A percentile compares a stretch with the other conserved stretches of the same genome.
phyloP scores from a whole-genome alignment of 2,329 filamentous ascomycete genomes.

The Fusarium mundagurra region DNA sequence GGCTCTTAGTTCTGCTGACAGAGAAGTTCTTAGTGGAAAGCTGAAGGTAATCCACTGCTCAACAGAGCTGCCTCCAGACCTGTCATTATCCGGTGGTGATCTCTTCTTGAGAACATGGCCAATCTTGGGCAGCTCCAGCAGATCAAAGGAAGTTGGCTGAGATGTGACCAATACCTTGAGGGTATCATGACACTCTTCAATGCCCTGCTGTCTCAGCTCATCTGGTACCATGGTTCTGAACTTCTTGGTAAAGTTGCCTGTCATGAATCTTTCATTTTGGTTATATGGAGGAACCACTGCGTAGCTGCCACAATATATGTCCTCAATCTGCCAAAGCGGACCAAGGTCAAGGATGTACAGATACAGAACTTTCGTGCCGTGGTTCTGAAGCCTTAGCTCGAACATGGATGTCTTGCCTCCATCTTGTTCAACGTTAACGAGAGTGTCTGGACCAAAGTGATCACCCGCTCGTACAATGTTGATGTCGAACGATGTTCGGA shows the following conservation, averaged over 20 bases:
- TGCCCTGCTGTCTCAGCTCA: background rate
- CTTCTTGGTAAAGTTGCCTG: background rate
- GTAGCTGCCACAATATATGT: background rate
- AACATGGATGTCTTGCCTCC: background rate
- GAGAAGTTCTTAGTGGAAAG: background rate
- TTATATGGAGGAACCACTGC: background rate
- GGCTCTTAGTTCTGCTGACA: background rate
- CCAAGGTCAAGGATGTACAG: background rate
- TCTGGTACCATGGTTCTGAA: background rate
- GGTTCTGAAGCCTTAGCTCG: background rate
- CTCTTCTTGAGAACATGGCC: background rate
- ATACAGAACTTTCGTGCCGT: background rate
- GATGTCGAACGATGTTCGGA: background rate
- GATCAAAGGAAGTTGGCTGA: constrained; percentile 21
- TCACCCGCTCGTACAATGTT: background rate
- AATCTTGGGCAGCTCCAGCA: constrained; percentile 13
- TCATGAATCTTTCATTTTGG: background rate
- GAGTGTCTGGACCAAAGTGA: background rate
- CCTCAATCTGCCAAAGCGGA: constrained; percentile 1
- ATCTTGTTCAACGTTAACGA: background rate
- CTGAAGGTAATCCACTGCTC: background rate
- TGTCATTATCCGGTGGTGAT: background rate
- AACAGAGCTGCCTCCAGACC: background rate
- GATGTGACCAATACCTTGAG: constrained; percentile 25
- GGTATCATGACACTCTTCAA: background rate